Evolutionary conservation across 148 eudicot genomes (phyloP), one percentile per base, ranked within the genome.

Genomic region (Rhododendron henanense): DNA sequence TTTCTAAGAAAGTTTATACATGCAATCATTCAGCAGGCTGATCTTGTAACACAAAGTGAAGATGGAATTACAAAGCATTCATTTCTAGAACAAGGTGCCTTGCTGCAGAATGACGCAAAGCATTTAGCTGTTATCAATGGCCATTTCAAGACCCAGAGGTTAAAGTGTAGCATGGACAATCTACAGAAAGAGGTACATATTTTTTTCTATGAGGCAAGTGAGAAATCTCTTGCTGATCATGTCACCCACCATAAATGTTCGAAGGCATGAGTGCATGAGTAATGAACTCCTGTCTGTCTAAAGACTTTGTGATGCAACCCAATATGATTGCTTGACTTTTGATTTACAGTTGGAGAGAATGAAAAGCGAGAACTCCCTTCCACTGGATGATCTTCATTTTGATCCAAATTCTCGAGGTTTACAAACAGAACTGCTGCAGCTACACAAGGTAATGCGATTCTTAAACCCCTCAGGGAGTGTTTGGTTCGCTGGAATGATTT

Each of bases 101-200:
- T 59, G 7, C 51, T 50, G 45, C 84, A 57, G 55, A 84, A 86
- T 89, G 90, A 88, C 79, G 87, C 81, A 13, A 87, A 83, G 80
- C 88, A 90, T 47, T 51, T 86, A 79, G 78, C 91, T 80, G 86
- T 89, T 86, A 84, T 77, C 48, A 71, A 87, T 55, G 89, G 90
- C 77, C 92, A 89, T 87, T 86, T 91, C 48, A 90, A 89, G 86
- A 87, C 92, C 25, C 87, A 88, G 86, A 89, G 84, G 67, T 87
- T 97, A 87, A 90, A 83, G 88, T 95, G 95, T 78, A 92, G 94
- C 93, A 93, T 97, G 90, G 95, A 95, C 81, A 93, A 92, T 67
- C 87, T 97, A 82, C 95, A 93, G 11, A 92, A 93, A 88, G 98
- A 95, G 98, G 99, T 97, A 97, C 73, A 37, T 78, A 21, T 23